Conservation (phyloP, 225 moss, liverwort and hornwort genomes). For the Marchantia paleacea region DNA sequence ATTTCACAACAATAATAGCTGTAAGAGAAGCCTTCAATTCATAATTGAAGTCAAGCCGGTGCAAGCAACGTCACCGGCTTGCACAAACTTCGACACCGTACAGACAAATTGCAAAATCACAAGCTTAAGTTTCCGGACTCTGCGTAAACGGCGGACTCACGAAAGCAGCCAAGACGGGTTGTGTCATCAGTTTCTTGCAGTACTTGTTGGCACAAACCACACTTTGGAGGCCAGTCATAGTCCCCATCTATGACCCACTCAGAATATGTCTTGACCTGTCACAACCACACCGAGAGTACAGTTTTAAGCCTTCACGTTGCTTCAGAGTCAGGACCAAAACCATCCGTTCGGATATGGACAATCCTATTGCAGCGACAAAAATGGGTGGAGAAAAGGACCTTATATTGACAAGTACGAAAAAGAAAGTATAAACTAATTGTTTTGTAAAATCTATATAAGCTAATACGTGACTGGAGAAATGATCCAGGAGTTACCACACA, state of each 20-base stretch:
- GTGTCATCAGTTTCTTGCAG: slow-evolving; percentile 72
- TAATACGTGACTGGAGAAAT: background rate
- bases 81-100: background rate
- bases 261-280: slow-evolving; percentile 87
- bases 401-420: background rate
- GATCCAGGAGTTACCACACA: slow-evolving; percentile 61
- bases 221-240: slow-evolving; percentile 94
- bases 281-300: slow-evolving; percentile 70
- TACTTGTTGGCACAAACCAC: slow-evolving; percentile 62
- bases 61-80: slow-evolving; percentile 1
- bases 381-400: background rate
- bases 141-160: slow-evolving; percentile 29
- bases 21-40: background rate
- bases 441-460: background rate
- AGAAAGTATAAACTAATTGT: background rate
- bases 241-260: slow-evolving; percentile 99
- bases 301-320: slow-evolving; percentile 55
- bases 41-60: background rate
- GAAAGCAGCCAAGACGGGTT: slow-evolving; percentile 80
- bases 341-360: background rate
- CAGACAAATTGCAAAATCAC: background rate
- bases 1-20: background rate
- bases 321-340: background rate
- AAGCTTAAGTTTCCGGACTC: background rate
- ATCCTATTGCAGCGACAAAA: too few relatives aligned